phyloP scores from a whole-genome alignment of 805 yeast genomes.

The Helenozyma rhizophorensis region DNA sequence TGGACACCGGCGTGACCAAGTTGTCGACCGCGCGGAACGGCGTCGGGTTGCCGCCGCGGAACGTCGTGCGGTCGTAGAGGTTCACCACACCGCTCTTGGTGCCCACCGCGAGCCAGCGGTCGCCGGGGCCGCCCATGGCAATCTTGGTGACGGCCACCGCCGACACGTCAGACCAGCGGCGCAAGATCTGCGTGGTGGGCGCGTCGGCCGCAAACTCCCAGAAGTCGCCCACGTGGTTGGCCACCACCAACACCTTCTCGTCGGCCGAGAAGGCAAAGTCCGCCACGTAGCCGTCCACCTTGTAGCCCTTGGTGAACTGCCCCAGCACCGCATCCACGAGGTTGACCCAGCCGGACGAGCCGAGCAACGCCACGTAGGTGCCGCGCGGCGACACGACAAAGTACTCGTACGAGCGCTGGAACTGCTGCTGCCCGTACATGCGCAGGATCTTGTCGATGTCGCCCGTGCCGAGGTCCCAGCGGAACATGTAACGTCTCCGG shows the following conservation, averaged over 20 bases:
- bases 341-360: constrained; percentile 90
- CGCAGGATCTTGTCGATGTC: constrained; percentile 79
- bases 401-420: constrained; percentile 83
- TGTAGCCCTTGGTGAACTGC: constrained; percentile 84
- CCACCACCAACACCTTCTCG: constrained; percentile 43
- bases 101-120: constrained; percentile 87
- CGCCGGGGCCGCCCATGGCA: constrained; percentile 63
- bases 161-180: constrained; percentile 81
- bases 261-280: constrained; percentile 69
- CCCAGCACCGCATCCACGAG: constrained; percentile 71
- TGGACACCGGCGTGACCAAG: constrained; percentile 74
- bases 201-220: constrained; percentile 65
- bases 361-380: constrained; percentile 65
- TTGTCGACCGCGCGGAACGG: constrained; percentile 71
- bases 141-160: constrained; percentile 81
- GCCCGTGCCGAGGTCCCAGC: constrained; percentile 77
- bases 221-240: constrained; percentile 78
- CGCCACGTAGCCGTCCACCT: constrained; percentile 79
- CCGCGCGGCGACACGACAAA: constrained; percentile 78
- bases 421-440: constrained; percentile 84
- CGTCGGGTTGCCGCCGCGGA: constrained; percentile 21
- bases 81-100: constrained; percentile 85
- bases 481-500: constrained; percentile 85
- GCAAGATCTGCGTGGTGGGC: constrained; percentile 29
- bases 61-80: constrained; percentile 59